phyloP scores from a whole-genome alignment of 768 basidiomycete species.

The Coprinopsis marcescibilis region DNA sequence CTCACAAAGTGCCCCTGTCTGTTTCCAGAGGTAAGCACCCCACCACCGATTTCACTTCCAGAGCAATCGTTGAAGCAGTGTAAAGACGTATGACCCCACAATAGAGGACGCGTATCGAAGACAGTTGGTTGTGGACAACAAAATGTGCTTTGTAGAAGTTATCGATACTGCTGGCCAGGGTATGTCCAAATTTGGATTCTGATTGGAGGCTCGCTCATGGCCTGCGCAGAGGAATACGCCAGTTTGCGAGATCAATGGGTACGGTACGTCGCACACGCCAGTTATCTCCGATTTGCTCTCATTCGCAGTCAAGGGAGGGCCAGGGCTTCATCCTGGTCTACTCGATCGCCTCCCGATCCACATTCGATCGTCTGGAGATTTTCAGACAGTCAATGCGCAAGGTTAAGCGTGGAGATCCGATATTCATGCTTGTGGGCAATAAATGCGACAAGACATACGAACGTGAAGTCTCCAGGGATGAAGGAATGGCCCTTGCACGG shows the following conservation, averaged over 20 bases:
- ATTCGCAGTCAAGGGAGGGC: slow-evolving; percentile 60
- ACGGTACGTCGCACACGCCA: slow-evolving; percentile 51
- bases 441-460: slow-evolving; percentile 91
- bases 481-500: slow-evolving; percentile 76
- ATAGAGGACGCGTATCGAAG: slow-evolving; percentile 98
- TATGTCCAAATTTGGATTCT: slow-evolving; percentile 31
- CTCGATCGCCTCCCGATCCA: slow-evolving; percentile 90
- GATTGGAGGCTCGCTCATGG: slow-evolving; percentile 15
- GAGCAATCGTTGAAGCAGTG: neutral
- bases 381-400: slow-evolving; percentile 88
- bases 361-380: slow-evolving; percentile 85
- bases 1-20: slow-evolving; percentile 12
- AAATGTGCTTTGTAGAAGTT: slow-evolving; percentile 94
- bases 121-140: slow-evolving; percentile 89
- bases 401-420: slow-evolving; percentile 79
- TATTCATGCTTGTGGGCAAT: slow-evolving; percentile 95
- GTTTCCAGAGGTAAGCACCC: slow-evolving; percentile 46
- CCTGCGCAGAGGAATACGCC: slow-evolving; percentile 82
- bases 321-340: slow-evolving; percentile 98
- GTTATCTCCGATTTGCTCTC: slow-evolving; percentile 5
- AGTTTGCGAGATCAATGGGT: slow-evolving; percentile 98
- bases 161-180: slow-evolving; percentile 98
- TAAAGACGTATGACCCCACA: slow-evolving; percentile 92
- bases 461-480: slow-evolving; percentile 87
- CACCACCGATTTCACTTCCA: neutral